Evolutionary conservation across 805 yeast genomes (phyloP).

Genomic region (Candida ulmi): DNA sequence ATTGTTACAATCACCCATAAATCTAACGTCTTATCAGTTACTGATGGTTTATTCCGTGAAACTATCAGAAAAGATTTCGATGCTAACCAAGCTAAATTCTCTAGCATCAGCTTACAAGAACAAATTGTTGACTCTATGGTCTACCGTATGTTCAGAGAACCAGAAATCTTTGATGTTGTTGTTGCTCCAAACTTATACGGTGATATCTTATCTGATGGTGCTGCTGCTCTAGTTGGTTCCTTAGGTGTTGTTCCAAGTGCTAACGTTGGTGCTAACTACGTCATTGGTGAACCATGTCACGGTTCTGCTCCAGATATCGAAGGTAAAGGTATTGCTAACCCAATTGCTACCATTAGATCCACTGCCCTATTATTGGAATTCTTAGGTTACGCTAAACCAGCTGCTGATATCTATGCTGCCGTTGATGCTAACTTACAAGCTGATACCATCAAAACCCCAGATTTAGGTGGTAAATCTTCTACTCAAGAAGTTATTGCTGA

Average conservation of each 20-base stretch:
- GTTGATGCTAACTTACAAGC: constrained; percentile 89
- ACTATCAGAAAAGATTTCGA: constrained; percentile 43
- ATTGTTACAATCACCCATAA: constrained; percentile 91
- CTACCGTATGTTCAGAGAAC: constrained; percentile 97
- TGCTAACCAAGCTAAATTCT: constrained; percentile 51
- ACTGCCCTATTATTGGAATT: constrained; percentile 96
- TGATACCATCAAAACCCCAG: constrained; percentile 78
- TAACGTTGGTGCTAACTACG: constrained; percentile 93
- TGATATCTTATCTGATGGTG: constrained; percentile 95
- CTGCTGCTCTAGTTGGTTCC: constrained; percentile 96
- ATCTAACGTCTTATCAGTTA: constrained; percentile 86
- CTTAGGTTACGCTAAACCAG: constrained; percentile 85
- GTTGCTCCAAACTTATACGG: constrained; percentile 99
- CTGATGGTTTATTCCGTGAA: constrained; percentile 97
- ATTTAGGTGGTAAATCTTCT: constrained; percentile 84
- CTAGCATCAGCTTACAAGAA: constrained; percentile 68
- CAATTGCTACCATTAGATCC: constrained; percentile 96
- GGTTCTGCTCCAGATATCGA: constrained; percentile 99
- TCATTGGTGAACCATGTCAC: constrained; percentile 98
- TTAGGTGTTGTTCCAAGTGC: constrained; percentile 98
- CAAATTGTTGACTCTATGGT: constrained; percentile 99
- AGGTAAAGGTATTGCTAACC: constrained; percentile 92
- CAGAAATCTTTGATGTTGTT: constrained; percentile 93
- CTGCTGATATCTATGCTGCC: constrained; percentile 87
- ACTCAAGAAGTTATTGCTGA: constrained; percentile 87